Percentiles rank a stretch among this genome's conserved stretches.
These are phyloP conservation scores for Epichloe baconii DNA, from an alignment of 2,329 filamentous ascomycete genomes.

Conservation along the genomic window DNA sequence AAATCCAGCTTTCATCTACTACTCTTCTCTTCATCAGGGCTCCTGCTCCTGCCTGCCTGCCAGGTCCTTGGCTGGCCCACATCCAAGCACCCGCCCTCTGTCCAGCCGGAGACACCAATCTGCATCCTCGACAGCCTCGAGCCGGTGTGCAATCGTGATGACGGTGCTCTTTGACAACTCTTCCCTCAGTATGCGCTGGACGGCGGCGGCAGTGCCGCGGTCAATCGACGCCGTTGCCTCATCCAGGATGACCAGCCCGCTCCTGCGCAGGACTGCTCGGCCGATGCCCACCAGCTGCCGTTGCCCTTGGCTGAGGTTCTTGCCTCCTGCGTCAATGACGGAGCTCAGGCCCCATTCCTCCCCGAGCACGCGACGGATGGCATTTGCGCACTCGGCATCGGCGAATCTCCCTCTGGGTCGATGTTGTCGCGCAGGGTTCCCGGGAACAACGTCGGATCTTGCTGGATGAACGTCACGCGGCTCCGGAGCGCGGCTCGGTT, in stretches of 20 bases:
- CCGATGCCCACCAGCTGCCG: constrained; percentile 49
- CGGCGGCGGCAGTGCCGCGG: constrained; percentile 40
- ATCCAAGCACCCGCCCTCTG: constrained; percentile 35
- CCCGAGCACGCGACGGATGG: constrained; percentile 48
- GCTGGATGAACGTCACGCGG: constrained; percentile 49
- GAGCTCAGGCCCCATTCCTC: constrained; percentile 32
- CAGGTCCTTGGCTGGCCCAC: constrained; percentile 25
- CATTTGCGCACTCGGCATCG: constrained; percentile 33
- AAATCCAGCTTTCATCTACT: no score
- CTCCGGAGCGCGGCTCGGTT: constrained; percentile 42
- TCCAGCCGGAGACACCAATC: constrained; percentile 42
- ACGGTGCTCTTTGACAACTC: constrained; percentile 45
- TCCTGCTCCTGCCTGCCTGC: not conserved
- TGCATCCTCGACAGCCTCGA: constrained; percentile 48
- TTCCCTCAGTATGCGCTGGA: constrained; percentile 43
- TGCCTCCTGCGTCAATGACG: constrained; percentile 45
- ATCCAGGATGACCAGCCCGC: constrained; percentile 49
- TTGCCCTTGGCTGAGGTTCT: constrained; percentile 50
- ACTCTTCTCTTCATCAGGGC: no score
- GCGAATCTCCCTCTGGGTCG: constrained; percentile 51
- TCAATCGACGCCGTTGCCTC: constrained; percentile 54
- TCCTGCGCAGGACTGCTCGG: constrained; percentile 44
- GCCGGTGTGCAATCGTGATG: constrained; percentile 52
- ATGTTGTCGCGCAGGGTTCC: constrained; percentile 50
- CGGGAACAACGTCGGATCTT: constrained; percentile 49